Percentiles rank a stretch among this genome's conserved stretches.
Conservation (phyloP, 139 green algal species). For the Micractinium sp. region DNA sequence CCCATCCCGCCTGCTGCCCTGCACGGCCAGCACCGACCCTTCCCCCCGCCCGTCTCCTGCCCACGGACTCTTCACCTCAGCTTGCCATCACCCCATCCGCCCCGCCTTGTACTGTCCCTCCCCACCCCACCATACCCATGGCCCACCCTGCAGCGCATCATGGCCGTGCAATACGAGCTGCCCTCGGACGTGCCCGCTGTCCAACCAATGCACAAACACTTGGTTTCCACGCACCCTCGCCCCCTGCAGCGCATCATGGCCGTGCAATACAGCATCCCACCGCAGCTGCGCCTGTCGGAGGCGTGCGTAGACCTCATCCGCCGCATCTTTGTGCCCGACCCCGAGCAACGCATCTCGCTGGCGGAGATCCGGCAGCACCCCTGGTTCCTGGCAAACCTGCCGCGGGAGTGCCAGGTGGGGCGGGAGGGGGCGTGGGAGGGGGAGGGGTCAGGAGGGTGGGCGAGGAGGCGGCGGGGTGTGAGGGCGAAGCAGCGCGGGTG, state of each 20-base stretch:
- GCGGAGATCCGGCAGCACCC: not conserved
- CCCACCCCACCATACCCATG: not conserved
- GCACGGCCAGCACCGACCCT: too few relatives aligned
- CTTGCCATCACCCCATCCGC: not conserved
- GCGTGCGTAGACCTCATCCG: slow-evolving; percentile 18
- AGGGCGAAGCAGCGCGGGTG: too few relatives aligned
- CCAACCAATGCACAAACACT: too few relatives aligned
- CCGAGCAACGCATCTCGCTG: slow-evolving; percentile 3
- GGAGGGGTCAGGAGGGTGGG: not conserved
- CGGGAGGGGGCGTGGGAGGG: not conserved
- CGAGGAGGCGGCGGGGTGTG: too few relatives aligned
- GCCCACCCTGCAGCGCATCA: slow-evolving; percentile 5
- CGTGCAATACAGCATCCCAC: slow-evolving; percentile 21
- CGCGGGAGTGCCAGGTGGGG: slow-evolving; percentile 9
- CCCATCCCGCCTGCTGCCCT: too few relatives aligned
- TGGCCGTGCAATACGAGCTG: slow-evolving; percentile 10
- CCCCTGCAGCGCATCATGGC: slow-evolving; percentile 16
- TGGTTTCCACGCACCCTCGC: too few relatives aligned
- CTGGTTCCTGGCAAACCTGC: slow-evolving; percentile 7
- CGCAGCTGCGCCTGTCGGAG: slow-evolving; percentile 1
- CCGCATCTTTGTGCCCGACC: slow-evolving; percentile 25
- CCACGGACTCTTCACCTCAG: not conserved
- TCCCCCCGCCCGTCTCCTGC: too few relatives aligned
- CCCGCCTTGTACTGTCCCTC: not conserved
- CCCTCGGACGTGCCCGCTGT: slow-evolving; percentile 18